A percentile compares a stretch with the other conserved stretches of the same genome.
These are phyloP conservation scores for Daldinia childiae DNA, from an alignment of 495 filamentous ascomycete genomes.

Conservation along the genomic window DNA sequence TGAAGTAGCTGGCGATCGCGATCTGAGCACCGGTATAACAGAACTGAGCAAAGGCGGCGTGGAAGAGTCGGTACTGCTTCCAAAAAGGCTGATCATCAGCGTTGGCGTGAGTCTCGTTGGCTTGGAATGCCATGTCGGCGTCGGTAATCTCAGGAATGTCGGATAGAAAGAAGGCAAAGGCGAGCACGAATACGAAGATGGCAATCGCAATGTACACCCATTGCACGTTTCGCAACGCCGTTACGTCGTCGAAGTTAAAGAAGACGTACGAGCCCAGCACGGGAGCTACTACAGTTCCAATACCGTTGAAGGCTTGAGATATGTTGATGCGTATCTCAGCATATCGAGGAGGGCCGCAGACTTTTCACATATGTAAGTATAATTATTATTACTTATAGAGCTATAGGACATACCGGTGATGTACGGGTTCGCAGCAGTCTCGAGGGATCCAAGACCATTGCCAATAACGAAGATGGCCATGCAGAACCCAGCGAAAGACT, in stretches of 20 bases:
- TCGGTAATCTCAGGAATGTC: conserved; percentile 78
- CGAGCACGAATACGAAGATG: conserved; percentile 71
- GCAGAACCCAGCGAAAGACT: conserved; percentile 77
- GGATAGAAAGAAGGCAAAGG: conserved; percentile 70
- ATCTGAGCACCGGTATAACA: conserved; percentile 77
- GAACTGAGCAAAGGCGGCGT: conserved; percentile 72
- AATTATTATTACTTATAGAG: background rate
- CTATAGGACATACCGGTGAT: conserved; percentile 53
- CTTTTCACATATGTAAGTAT: conserved; percentile 14
- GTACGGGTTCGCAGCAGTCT: conserved; percentile 77
- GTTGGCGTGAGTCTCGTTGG: conserved; percentile 50
- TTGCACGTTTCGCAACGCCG: conserved; percentile 68
- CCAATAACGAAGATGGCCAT: conserved; percentile 76
- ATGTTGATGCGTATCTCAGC: conserved; percentile 76
- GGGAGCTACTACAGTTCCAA: conserved; percentile 71
- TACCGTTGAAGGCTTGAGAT: conserved; percentile 73
- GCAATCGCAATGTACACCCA: conserved; percentile 81
- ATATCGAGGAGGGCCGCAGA: conserved; percentile 73
- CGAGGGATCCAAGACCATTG: conserved; percentile 72
- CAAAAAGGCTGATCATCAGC: conserved; percentile 62
- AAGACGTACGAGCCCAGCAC: conserved; percentile 74
- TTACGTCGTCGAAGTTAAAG: conserved; percentile 65
- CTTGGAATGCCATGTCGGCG: conserved; percentile 71
- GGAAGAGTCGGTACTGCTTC: conserved; percentile 74
- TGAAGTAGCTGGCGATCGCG: conserved; percentile 63